Base-by-base conservation (phyloP, 2,329 filamentous ascomycete genomes). In the Epichloe amarillans region DNA sequence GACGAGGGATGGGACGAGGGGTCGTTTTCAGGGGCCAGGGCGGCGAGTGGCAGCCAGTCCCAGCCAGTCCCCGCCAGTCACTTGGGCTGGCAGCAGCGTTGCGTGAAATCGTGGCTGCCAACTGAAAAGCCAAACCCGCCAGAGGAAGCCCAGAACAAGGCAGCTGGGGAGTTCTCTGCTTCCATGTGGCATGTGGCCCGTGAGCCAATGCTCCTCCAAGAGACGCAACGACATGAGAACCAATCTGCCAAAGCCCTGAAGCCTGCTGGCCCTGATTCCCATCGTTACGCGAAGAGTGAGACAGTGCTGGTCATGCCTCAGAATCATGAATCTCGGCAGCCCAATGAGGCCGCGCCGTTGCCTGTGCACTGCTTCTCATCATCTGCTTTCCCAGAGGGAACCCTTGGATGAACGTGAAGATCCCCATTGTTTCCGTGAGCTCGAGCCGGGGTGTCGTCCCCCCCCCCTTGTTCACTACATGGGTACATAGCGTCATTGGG, bases 1-100 rank as follows among this genome's bases (percentile, higher is more conserved):
- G 23, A 23, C 23, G 23, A 23, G 6, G 3, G 15, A 41, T 7
- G 21, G 19, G 26, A 15, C 36, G 11, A 19, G 50, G 44, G 44
- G 47, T 12, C 8, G 6, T 44, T 52, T 52, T 52, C 51, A 52
- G 46, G 36, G 47, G 36, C 30, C 0, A 11, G 15, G 30, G 47
- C 30, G 17, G 30, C 33, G 19, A 11, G 40, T 42, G 40, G 40
- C 41, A 11, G 33, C 33, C 40, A 42, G 10, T 12, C 8, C 0
- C 26, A 30, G 26, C 26, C 19, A 36, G 33, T 36, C 12, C 7
- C 45, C 4, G 21, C 35, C 41, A 43, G 15, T 43, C 23, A 6
- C 8, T 21, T 30, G 19, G 19, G 36, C 35, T 11, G 36, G 36
- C 19, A 30, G 21, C n/a, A 35, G 8, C 45, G 36, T 6, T 11